Evolutionary conservation across 768 basidiomycete species (phyloP), one percentile per base, ranked within the genome.

Genomic region (Tephrocybe sp.): DNA sequence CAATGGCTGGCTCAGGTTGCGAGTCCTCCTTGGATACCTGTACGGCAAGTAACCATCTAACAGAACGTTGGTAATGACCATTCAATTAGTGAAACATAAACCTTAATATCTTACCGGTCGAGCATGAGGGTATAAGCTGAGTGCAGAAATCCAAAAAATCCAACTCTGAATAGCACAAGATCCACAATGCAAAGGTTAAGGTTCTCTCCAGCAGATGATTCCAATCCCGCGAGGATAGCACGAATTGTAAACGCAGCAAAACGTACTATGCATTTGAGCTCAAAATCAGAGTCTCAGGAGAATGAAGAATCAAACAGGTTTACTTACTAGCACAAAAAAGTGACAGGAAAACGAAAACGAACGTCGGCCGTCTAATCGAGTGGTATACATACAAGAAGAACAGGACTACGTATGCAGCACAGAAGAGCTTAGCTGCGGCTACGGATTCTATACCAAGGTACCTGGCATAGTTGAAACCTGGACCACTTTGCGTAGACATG

Each of bases 141-240:
- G 43, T 70, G 72, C 12, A 78, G 55, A 5, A 78, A 56, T n/a
- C 69, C 72, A 34, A 74, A 70, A 56, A 72, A 77, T 3, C 76
- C 76, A 19, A 73, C 67, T 0, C 70, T 65, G 22, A 72, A 71
- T 8, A 77, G 59, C 5, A 74, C 60, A 54, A 71, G 52, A 39
- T 73, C 71, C 0, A 65, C 67, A 3, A 74, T 72, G 16, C 72
- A 60, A 12, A 73, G 49, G 10, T 45, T 48, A 2, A 72, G 49
- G 30, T 62, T 67, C 10, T 69, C 56, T 33, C 68, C 72, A 6
- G 61, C 68, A 5, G 64, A 58, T n/a, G n/a, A n/a, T 0, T 58
- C 61, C 1, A 63, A 62, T 4, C 61, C 66, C 12, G 68, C 66
- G 16, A 77, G 50, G 6, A 71, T 46, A 1, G 72, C 71, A 1